Base-by-base conservation (phyloP, 176 grass and related monocot species). In the sorghum (Sorghum bicolor) region DNA sequence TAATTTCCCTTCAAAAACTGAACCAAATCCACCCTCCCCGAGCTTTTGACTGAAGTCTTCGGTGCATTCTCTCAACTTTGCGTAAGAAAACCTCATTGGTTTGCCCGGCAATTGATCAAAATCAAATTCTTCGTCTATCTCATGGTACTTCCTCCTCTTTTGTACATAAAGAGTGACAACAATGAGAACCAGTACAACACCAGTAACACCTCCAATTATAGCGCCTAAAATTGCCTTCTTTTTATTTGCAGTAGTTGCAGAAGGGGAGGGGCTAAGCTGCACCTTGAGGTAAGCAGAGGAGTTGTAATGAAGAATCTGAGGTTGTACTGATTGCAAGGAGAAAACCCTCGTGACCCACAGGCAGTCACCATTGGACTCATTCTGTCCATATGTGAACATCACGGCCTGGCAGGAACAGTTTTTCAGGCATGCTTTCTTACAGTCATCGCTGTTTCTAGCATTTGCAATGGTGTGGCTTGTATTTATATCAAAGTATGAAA, bases 271-370 rank as follows among this genome's bases (percentile, higher is more conserved):
- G 63, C 39, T 81, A 69, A 81, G 38, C 63, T 89, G 77, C n/a
- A 85, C 87, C 77, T 89, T 89, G 40, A 85, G 22, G 71, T 80
- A 89, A 75, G 77, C 82, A 45, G 71, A 76, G 25, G 82, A 89
- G 71, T 89, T 85, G 63, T 81, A 85, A 29, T 85, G 31, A 62
- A 62, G 31, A 75, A 6, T 58, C 38, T 89, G 38, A 10, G 82
- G 82, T 26, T 80, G 77, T 62, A 79, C 77, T n/a, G 61, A 31
- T 67, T 85, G 61, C 87, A 89, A 62, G n/a, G 82, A 70, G 26
- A 89, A 89, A 39, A 89, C 60, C 63, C 75, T 65, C 1, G 82
- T 48, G n/a, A 75, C 38, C 63, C 71, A 85, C 5, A 70, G 13
- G 67, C 87, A 85, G 8, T 62, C 30, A 5, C 87, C 87, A 75